Evolutionary conservation across 129 eudicot genomes (phyloP), one percentile per base, ranked within the genome.

Genomic region (Silybum marianum): DNA sequence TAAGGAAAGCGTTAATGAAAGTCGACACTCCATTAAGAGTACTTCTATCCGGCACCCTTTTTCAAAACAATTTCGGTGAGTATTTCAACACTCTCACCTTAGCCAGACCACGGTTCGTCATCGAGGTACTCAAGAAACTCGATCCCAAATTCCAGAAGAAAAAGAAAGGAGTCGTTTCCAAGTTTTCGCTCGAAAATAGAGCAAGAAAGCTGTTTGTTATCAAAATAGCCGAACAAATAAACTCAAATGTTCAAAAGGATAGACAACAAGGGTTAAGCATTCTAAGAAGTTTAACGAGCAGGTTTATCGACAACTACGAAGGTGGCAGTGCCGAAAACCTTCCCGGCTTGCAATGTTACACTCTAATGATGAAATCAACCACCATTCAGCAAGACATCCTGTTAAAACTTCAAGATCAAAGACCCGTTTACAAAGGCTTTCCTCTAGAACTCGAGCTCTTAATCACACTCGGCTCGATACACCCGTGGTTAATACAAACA

Each of bases 31-130:
- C 87, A 6, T 88, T 96, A 30, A 79, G 99, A 19, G 90, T 96
- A 68, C 83, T 96, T 71, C 90, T 96, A 4, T 96, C 99, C 0
- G 99, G 99, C 26, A 96, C 99, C 12, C 73, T 96, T 7, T 96
- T 96, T 74, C 99, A 96, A 73, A 96, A 96, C 84, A 96, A 96
- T 73, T 96, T 96, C 19, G 99, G 99, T 9, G 99, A 96, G 68
- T 96, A 96, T 74, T 96, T 96, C 86, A 96, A 96, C 88, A 96
- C 99, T 1, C 93, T 96, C 67, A 83, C 91, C 76, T 86, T 96
- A 76, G 95, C 99, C 28, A 81, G 99, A 82, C 99, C 99, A 0
- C 88, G 81, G 9, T 96, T 96, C 72, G 95, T 93, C 19, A 83
- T 65, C 6, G 99, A 96, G 87, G 98, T 96, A 30, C 78, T 96